Conservation (phyloP, 108 stramenopile species). For the Schizochytrium sp. region DNA sequence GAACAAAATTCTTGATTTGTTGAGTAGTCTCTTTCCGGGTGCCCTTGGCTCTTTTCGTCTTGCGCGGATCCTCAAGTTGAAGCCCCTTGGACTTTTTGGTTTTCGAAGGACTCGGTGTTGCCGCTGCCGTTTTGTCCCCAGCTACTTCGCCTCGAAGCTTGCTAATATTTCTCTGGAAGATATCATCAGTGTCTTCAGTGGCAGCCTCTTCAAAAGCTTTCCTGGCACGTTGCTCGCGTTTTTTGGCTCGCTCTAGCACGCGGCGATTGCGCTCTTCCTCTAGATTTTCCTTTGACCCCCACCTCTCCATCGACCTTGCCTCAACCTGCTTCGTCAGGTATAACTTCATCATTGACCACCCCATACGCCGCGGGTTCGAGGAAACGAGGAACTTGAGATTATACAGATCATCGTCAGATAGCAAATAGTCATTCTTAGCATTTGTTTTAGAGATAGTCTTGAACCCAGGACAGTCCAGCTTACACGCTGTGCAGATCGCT, state of each 20-base stretch:
- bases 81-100: neutral
- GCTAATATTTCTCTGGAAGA: conserved; percentile 19
- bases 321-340: conserved; percentile 60
- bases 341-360: conserved; percentile 53
- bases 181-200: neutral
- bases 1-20: neutral
- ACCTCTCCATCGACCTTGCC: neutral
- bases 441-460: conserved; percentile 41
- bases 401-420: conserved; percentile 40
- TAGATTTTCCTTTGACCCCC: neutral
- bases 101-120: neutral
- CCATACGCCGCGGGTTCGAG: conserved; percentile 53
- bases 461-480: conserved; percentile 29
- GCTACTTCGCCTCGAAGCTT: neutral
- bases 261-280: conserved; percentile 34
- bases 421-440: conserved; percentile 19
- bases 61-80: neutral
- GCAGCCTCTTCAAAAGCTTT: neutral
- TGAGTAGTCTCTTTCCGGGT: neutral
- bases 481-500: conserved; percentile 44
- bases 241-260: neutral
- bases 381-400: conserved; percentile 6
- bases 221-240: neutral
- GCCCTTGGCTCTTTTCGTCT: neutral
- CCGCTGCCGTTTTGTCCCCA: neutral